phyloP scores from a whole-genome alignment of 2,329 filamentous ascomycete species.

The Colletotrichum costaricense region DNA sequence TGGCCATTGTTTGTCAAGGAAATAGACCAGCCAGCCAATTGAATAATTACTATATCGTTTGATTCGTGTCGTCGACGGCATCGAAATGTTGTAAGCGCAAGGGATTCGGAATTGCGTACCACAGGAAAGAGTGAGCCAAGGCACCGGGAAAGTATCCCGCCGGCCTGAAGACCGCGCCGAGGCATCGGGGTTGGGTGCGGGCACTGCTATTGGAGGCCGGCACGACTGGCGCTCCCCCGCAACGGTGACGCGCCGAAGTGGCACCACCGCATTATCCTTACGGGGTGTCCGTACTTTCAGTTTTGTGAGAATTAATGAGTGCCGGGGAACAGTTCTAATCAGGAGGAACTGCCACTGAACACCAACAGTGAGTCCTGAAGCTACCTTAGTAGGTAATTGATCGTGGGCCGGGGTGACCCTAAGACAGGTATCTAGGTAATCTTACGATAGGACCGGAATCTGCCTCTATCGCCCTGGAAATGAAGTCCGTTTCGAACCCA shows the following conservation, averaged over 20 bases:
- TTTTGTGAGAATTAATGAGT: background rate
- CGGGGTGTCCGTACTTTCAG: background rate
- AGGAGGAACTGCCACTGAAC: background rate
- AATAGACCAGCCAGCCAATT: background rate
- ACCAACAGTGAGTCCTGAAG: too few species aligned
- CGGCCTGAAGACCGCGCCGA: constrained; percentile 26
- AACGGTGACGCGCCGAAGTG: constrained; percentile 4
- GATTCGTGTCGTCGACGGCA: background rate
- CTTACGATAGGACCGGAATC: background rate
- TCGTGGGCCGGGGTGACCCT: background rate
- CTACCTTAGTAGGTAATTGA: too few species aligned
- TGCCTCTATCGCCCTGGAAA: background rate
- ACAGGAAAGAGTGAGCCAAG: background rate
- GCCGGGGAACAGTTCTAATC: background rate
- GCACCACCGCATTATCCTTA: constrained; percentile 10
- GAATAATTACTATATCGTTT: background rate
- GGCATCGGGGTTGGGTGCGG: constrained; percentile 16
- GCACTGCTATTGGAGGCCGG: constrained; percentile 21
- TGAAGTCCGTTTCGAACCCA: background rate
- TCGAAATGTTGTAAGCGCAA: background rate
- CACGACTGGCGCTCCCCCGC: constrained; percentile 14
- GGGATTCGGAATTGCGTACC: background rate
- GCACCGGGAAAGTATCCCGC: background rate
- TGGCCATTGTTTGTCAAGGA: background rate
- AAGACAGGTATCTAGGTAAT: background rate